Percentiles rank a stretch among this genome's conserved stretches.
phyloP scores from a whole-genome alignment of 2,329 filamentous ascomycete species.

The Didymella pinodella region DNA sequence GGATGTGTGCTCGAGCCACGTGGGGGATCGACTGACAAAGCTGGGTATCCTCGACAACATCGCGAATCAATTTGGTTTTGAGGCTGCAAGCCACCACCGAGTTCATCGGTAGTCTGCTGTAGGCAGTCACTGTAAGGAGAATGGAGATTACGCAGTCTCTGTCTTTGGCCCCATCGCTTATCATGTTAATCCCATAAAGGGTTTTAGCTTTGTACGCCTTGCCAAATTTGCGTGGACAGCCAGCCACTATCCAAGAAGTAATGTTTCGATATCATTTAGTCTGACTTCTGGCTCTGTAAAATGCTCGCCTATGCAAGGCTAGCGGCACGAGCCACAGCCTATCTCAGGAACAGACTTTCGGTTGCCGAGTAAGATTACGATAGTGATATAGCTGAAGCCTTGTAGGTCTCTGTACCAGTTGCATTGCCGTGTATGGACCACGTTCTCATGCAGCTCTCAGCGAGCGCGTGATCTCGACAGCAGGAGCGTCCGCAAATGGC shows the following conservation, averaged over 20 bases:
- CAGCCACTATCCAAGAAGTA: slow-evolving; percentile 13
- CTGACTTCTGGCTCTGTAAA: slow-evolving; percentile 1
- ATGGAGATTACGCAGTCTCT: not conserved
- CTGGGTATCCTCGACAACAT: slow-evolving; percentile 23
- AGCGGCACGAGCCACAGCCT: slow-evolving; percentile 17
- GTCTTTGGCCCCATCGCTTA: not conserved
- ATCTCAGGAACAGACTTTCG: slow-evolving; percentile 3
- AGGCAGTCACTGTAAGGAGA: slow-evolving; percentile 5
- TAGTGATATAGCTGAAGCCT: slow-evolving; percentile 4
- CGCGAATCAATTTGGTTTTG: slow-evolving; percentile 8
- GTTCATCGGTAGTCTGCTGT: not conserved
- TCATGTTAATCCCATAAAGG: not conserved
- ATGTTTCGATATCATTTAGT: slow-evolving; percentile 15
- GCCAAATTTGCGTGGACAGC: slow-evolving; percentile 10
- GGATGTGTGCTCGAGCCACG: slow-evolving; percentile 15
- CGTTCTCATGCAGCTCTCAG: slow-evolving; percentile 20
- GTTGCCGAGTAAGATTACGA: not conserved
- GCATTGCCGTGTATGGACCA: not conserved
- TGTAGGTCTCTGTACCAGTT: not conserved
- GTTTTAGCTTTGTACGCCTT: not conserved
- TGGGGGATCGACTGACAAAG: slow-evolving; percentile 24
- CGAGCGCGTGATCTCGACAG: slow-evolving; percentile 64
- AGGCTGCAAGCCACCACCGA: slow-evolving; percentile 2
- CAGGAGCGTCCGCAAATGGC: slow-evolving; percentile 73
- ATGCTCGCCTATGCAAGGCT: slow-evolving; percentile 16